These are phyloP conservation scores for Alternaria brassicae DNA, from an alignment of 2,329 filamentous ascomycete species.

Conservation along the genomic window DNA sequence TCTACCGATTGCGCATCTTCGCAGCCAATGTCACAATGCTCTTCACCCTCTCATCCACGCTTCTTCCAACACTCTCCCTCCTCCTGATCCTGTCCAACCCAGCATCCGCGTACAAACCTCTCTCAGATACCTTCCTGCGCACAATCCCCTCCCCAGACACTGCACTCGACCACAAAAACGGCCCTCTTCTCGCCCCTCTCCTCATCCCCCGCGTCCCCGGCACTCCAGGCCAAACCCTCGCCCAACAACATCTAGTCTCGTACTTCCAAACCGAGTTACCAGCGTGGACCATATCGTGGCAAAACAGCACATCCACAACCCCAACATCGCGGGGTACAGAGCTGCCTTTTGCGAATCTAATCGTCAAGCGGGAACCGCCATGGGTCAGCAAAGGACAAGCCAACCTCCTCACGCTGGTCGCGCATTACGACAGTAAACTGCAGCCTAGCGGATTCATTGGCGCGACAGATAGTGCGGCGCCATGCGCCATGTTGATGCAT, in stretches of 20 bases:
- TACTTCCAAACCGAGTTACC: conserved; percentile 81
- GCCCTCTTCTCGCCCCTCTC: conserved; percentile 82
- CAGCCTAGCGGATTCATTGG: conserved; percentile 87
- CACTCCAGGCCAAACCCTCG: conserved; percentile 74
- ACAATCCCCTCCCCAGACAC: conserved; percentile 72
- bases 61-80: conserved; percentile 12
- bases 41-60: conserved; percentile 14
- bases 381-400: conserved; percentile 78
- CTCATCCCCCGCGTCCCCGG: conserved; percentile 88
- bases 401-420: conserved; percentile 82
- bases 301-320: conserved; percentile 88
- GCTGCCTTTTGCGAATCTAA: conserved; percentile 85
- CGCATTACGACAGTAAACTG: conserved; percentile 91
- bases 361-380: conserved; percentile 87
- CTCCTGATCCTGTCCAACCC: conserved; percentile 23
- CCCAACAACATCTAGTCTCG: conserved; percentile 80
- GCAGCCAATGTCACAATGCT: conserved; percentile 20
- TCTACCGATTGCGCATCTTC: neutral
- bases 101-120: conserved; percentile 60
- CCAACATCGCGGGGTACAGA: conserved; percentile 73
- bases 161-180: conserved; percentile 80
- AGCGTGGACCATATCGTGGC: conserved; percentile 79
- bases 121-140: conserved; percentile 78
- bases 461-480: conserved; percentile 90
- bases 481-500: conserved; percentile 93